Conservation (phyloP, 2,329 filamentous ascomycete species). For the Akanthomyces muscarius region DNA sequence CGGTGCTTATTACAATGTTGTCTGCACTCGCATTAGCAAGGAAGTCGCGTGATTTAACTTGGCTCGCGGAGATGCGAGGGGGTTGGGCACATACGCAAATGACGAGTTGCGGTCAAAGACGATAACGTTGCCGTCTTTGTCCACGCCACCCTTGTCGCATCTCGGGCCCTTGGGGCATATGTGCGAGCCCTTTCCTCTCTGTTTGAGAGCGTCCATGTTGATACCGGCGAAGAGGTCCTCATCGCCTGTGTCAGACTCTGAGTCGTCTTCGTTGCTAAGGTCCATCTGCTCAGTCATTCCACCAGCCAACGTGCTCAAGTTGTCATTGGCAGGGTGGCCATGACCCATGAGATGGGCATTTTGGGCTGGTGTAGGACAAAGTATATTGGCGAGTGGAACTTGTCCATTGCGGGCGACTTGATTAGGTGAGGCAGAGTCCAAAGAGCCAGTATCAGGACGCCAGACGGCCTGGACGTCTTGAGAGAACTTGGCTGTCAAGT, state of each 20-base stretch:
- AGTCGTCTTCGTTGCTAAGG: conserved; percentile 22
- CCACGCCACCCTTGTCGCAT: conserved; percentile 40
- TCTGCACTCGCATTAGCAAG: conserved; percentile 24
- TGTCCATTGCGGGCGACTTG: not conserved
- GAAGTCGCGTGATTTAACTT: not conserved
- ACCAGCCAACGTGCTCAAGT: not conserved
- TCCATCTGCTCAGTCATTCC: conserved; percentile 6
- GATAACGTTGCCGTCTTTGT: conserved; percentile 35
- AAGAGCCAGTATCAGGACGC: conserved; percentile 21
- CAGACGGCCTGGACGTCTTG: conserved; percentile 33
- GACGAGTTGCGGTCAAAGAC: conserved; percentile 41
- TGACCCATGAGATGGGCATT: not conserved
- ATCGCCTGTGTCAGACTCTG: conserved; percentile 31
- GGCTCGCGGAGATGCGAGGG: not conserved
- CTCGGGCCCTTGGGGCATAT: conserved; percentile 32
- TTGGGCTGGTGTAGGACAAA: not conserved
- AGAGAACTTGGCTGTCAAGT: conserved; percentile 32
- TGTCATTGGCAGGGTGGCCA: not conserved
- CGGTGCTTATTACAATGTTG: conserved; percentile 42
- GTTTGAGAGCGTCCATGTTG: conserved; percentile 37
- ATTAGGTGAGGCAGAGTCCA: not conserved
- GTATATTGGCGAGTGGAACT: not conserved
- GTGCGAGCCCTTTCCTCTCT: conserved; percentile 38
- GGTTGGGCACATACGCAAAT: conserved; percentile 30
- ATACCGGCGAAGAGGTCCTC: conserved; percentile 34